Evolutionary conservation across 1,284 basidiomycete species (phyloP), one percentile per base, ranked within the genome.

Genomic region (Phlebopus sp.): DNA sequence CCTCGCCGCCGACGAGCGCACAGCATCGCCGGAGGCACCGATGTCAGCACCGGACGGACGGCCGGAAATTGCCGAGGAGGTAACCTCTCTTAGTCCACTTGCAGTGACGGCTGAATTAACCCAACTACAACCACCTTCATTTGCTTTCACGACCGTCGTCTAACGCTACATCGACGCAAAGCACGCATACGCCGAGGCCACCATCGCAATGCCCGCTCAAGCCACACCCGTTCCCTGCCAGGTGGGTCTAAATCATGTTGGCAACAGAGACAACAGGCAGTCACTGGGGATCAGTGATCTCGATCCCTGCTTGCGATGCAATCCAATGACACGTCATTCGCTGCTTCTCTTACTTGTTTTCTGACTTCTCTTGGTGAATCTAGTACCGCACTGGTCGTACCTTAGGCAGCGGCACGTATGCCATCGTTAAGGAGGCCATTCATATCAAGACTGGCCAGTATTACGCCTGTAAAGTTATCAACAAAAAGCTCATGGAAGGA

Each of bases 401-500:
- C 4, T 78, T 95, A 29, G 92, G 95, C 29, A 94, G 90, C 68
- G 95, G 90, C 42, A 97, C 89, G 8, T 94, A 92, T 64, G 89
- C 90, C 51, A 90, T 92, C 61, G 90, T 92, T 52, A 92, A 92
- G 69, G 96, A 97, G 74, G 96, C 93, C 38, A 92, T 97, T 13
- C 95, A 97, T 64, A 90, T 97, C 76, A 86, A 88, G 70, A 96
- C 94, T 0, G 84, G 91, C 52, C 75, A 81, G 55, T 78, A 89
- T 69, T 93, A 86, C 74, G 91, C 90, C n/a, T 93, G 91, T 78
- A 94, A 93, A 69, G 90, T 92, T 60, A 90, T 91, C 70, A 90
- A 96, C 82, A 99, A 98, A 79, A 92, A 95, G 68, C 85, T 99
- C 59, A 96, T 99, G 92, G 90, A 92, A 70, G 91, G 91, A 13